Evolutionary conservation across 2,329 filamentous ascomycete species (phyloP), one percentile per base, ranked within the genome.

Genomic region (Colletotrichum australisinense): DNA sequence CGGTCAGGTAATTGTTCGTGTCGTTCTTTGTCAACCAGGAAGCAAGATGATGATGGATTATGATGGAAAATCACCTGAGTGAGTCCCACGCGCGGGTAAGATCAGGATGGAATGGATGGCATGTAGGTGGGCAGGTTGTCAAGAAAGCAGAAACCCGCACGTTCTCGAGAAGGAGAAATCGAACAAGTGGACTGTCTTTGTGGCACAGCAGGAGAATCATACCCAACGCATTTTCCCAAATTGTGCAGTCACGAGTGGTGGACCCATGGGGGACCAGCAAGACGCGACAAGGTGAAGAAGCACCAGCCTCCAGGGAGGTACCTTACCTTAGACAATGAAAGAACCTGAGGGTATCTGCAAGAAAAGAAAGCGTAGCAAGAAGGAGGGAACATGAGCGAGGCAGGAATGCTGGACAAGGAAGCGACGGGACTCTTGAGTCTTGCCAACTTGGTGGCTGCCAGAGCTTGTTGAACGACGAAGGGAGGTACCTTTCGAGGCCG

Each of bases 371-470:
- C 38, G 16, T 42, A 3, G 38, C 16, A 19, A 8, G 38, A 42
- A 42, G 38, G 38, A 42, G 38, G 38, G 38, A 42, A 42, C 38
- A 42, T 42, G 38, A 42, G 38, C 63, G 46, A 26, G 11, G 8
- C 56, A 42, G 46, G 19, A 49, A 56, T 57, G 65, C 59, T 58
- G 69, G 63, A 60, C 58, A 28, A 46, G 42, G 9, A 35, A 2
- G 35, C 5, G 16, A 19, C 26, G 26, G 26, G 26, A 26, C 14
- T 28, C 11, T 42, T 46, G 16, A 19, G 6, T 28, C 11, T 42
- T 46, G 22, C 26, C 2, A 52, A 42, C 16, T 42, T 19, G 1
- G 0, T 35, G 32, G 32, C 32, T 35, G 38, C 38, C 38, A 42
- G 38, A 42, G 38, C 38, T 19, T 42, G 38, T 19, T 22, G 42